Evolutionary conservation across 495 filamentous ascomycete genomes (phyloP).

Genomic region (Tuber umbilicatum): DNA sequence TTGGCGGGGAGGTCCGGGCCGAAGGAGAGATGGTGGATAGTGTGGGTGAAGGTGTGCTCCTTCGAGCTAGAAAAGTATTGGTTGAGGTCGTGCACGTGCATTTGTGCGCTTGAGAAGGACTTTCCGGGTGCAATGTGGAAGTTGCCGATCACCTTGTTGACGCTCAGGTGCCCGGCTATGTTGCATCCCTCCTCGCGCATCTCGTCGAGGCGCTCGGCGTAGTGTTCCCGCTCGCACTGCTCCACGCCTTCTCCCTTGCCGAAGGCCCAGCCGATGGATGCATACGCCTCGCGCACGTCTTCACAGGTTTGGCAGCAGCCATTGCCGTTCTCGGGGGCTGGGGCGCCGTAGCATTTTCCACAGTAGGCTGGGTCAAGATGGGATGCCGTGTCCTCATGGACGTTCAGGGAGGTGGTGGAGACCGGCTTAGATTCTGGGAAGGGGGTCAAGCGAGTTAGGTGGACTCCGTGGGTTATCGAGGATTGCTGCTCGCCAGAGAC

Average conservation of each 20-base stretch:
- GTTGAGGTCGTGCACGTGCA: slow-evolving; percentile 95
- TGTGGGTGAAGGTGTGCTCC: slow-evolving; percentile 80
- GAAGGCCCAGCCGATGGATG: slow-evolving; percentile 81
- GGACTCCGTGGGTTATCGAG: slow-evolving; percentile 84
- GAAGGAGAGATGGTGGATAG: slow-evolving; percentile 86
- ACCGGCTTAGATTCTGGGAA: slow-evolving; percentile 68
- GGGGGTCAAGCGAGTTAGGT: slow-evolving; percentile 73
- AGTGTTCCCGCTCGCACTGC: slow-evolving; percentile 93
- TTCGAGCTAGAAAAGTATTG: slow-evolving; percentile 72
- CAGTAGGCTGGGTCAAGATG: slow-evolving; percentile 92
- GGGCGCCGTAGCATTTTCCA: slow-evolving; percentile 84
- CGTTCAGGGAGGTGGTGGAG: slow-evolving; percentile 72
- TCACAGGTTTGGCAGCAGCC: slow-evolving; percentile 92
- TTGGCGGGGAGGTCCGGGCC: slow-evolving; percentile 81
- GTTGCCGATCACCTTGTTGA: slow-evolving; percentile 98
- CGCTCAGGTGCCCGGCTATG: slow-evolving; percentile 82
- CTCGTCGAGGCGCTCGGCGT: slow-evolving; percentile 72
- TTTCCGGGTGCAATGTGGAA: slow-evolving; percentile 97
- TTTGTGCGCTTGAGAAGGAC: slow-evolving; percentile 85
- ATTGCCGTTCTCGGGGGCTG: slow-evolving; percentile 59
- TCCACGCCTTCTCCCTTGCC: slow-evolving; percentile 85
- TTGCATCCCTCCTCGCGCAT: slow-evolving; percentile 90
- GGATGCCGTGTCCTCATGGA: slow-evolving; percentile 76
- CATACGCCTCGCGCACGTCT: slow-evolving; percentile 92
- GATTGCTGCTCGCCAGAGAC: slow-evolving; percentile 93